Evolutionary conservation across 2,329 filamentous ascomycete genomes (phyloP).

Genomic region (Aspergillus terreus): DNA sequence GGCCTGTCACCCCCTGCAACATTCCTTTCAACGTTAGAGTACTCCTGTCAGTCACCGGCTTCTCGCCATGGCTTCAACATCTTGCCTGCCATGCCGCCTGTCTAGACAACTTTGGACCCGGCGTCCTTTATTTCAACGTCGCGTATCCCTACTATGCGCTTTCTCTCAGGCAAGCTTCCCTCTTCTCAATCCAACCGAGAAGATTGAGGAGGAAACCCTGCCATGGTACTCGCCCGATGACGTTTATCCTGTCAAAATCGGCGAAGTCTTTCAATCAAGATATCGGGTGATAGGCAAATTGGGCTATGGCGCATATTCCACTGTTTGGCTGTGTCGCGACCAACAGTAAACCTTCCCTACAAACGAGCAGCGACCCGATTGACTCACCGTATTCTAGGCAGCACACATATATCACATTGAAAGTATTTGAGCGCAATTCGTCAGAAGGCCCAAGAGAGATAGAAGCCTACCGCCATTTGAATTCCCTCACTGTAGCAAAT

Average conservation of each 20-base stretch:
- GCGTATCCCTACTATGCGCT: no score
- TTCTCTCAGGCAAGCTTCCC: background rate
- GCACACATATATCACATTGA: slow-evolving; percentile 3
- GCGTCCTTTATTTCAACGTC: no score
- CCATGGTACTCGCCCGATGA: slow-evolving; percentile 7
- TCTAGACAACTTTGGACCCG: no score
- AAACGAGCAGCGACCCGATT: background rate
- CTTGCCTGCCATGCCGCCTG: no score
- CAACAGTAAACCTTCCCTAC: background rate
- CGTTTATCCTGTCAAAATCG: slow-evolving; percentile 12
- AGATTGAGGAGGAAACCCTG: slow-evolving; percentile 15
- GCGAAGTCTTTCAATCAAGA: slow-evolving; percentile 12
- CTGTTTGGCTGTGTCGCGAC: slow-evolving; percentile 1
- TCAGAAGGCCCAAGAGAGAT: slow-evolving; percentile 1
- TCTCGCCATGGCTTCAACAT: no score
- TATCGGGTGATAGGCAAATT: slow-evolving; percentile 14
- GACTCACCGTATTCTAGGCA: background rate
- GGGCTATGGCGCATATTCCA: slow-evolving; percentile 7
- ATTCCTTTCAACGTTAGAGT: no score
- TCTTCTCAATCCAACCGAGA: background rate
- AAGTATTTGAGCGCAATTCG: slow-evolving; percentile 12
- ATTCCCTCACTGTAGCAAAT: background rate
- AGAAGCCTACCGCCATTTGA: background rate
- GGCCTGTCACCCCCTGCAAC: no score
- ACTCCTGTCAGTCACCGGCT: no score